Evolutionary conservation across 2,329 filamentous ascomycete species (phyloP).

Genomic region (Geosmithia putterillii): DNA sequence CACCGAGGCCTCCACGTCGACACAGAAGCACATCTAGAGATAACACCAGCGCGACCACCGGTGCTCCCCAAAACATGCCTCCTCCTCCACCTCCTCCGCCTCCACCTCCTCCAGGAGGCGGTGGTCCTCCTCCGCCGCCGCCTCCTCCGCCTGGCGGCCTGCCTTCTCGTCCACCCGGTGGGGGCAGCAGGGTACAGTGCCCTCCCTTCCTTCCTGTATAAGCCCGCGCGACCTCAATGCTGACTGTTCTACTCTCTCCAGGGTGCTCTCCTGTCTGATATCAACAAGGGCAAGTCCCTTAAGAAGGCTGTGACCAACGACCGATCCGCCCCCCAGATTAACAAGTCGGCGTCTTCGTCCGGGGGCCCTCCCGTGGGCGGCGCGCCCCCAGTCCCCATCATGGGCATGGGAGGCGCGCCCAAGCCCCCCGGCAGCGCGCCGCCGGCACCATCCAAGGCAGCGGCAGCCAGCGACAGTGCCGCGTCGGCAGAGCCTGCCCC

Average conservation of each 20-base stretch:
- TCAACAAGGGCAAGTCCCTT: constrained; percentile 64
- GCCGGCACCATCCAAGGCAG: constrained; percentile 58
- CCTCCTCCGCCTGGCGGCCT: constrained; percentile 37
- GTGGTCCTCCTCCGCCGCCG: constrained; percentile 54
- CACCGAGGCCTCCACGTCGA: too few relatives aligned
- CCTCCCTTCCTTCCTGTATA: neutral
- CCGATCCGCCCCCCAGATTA: constrained; percentile 66
- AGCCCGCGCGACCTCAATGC: neutral
- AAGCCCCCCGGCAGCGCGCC: constrained; percentile 48
- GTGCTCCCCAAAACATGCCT: constrained; percentile 14
- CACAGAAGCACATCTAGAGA: too few relatives aligned
- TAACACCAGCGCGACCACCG: too few relatives aligned
- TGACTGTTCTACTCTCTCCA: constrained; percentile 24
- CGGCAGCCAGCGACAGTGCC: constrained; percentile 33
- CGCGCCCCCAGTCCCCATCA: constrained; percentile 68
- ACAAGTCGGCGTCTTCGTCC: constrained; percentile 12
- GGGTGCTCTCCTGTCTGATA: constrained; percentile 81
- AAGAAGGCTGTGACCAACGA: constrained; percentile 90
- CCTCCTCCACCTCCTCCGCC: constrained; percentile 58
- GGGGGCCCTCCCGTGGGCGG: constrained; percentile 54
- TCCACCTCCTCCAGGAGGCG: constrained; percentile 54
- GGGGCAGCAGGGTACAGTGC: constrained; percentile 47
- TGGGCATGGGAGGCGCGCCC: constrained; percentile 33
- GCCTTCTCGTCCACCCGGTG: constrained; percentile 44
- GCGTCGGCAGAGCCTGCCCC: constrained; percentile 49